Evolutionary conservation across 2,329 filamentous ascomycete species (phyloP), one percentile per base, ranked within the genome.

Genomic region (Epicoccum nigrum): DNA sequence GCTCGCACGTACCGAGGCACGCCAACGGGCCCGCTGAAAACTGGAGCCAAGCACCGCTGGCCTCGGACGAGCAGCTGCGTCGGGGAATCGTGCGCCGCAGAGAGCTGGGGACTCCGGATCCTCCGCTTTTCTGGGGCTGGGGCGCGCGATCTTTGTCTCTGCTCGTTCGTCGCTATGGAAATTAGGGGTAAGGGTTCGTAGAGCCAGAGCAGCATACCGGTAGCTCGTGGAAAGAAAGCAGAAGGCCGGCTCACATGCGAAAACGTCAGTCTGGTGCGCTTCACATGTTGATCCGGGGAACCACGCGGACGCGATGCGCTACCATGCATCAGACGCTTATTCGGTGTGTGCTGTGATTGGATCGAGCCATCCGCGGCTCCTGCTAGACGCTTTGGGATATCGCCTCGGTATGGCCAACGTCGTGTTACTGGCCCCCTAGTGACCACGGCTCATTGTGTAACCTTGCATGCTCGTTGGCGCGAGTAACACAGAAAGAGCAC

Each of bases 241-340:
- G 13, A 13, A 30, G 8, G 28, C 17, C 15, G n/a, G 21, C 48
- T 50, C 44, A 51, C 47, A 55, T 57, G 55, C 45, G 40, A 53
- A 46, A 44, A 32, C 49, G 45, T 32, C 25, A 35, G 7, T 25
- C 31, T 41, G n/a, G n/a, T 31, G 39, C 45, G 48, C 25, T 57
- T 60, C 57, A 60, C 55, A 55, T 60, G 58, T 41, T 39, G 51
- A 55, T 56, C 54, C 44, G 40, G 37, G 44, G 17, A 40, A 35
- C 45, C 49, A 58, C 46, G 53, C 56, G 44, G 45, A 43, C 37
- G 52, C 45, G 53, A 58, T 51, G 45, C 48, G 46, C 46, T 7
- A 54, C 54, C 45, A 35, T 54, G 57, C 57, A 45, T 46, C 55
- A 50, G 58, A 37, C 49, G 51, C 44, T 20, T 40, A 31, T 42